Base-by-base conservation (phyloP, 805 yeast genomes). In the Jamesozyma gamospora region DNA sequence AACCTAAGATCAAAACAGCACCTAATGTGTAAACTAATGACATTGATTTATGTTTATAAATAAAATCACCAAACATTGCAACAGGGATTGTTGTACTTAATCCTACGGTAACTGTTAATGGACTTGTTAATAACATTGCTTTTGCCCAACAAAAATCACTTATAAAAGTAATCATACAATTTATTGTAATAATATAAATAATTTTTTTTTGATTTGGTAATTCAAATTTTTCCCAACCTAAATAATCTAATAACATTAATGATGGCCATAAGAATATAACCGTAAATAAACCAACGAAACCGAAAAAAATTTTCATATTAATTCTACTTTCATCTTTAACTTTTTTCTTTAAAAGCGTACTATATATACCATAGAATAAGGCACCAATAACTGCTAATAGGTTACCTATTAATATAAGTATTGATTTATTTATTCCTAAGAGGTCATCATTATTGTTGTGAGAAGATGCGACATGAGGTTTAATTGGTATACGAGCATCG, bases 81-180 rank as follows among this genome's bases (percentile, higher is more conserved):
- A 92, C 71, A 2, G 98, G 98, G 15, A 92, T 92, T 0, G 97
- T 90, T 43, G 88, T 75, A 16, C 95, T 81, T 25, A 92, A 67
- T 0, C 98, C 98, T 10, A 92, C 94, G 0, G 98, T 92, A 3
- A 90, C 97, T 0, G 95, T 88, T 48, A 92, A 67, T 2, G 98
- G 98, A 33, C 92, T 81, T 1, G 98, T 92, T 53, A 92, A 65
- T 26, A 92, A 70, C 75, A 88, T 92, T 0, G 97, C 94, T 46
- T 85, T 77, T 27, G 95, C 95, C 98, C 98, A 92, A 53, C 94
- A 78, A 51, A 81, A 87, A 58, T 92, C 98, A 30, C 94, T 81
- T 13, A 88, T 62, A 49, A 92, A 80, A 1, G 96, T 86, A 32
- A 86, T 77, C 28, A 75, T 53, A 42, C 88, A 82, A 58, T 92